These are phyloP conservation scores for Aspergillus incahuasiensis DNA, from an alignment of 495 filamentous ascomycete species.

Conservation along the genomic window DNA sequence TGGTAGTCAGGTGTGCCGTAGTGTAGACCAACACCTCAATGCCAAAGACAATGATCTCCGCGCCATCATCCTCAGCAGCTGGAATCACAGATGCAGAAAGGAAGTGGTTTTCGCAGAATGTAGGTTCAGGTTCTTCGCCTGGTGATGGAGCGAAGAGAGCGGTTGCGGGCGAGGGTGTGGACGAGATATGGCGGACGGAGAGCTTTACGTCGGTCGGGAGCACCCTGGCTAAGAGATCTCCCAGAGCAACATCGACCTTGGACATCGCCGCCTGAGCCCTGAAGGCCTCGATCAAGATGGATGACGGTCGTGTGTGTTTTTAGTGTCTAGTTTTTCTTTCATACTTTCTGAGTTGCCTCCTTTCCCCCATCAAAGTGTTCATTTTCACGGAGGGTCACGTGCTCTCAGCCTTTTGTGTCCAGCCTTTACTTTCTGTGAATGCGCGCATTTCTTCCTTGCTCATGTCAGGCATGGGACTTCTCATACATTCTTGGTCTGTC, in stretches of 20 bases:
- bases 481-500: neutral
- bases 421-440: neutral
- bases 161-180: slow-evolving; percentile 65
- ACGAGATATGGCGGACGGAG: slow-evolving; percentile 81
- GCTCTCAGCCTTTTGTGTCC: neutral
- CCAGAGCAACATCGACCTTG: slow-evolving; percentile 36
- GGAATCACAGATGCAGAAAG: slow-evolving; percentile 57
- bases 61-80: slow-evolving; percentile 19
- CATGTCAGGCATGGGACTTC: neutral
- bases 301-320: neutral
- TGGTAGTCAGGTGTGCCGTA: slow-evolving; percentile 70
- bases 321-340: neutral
- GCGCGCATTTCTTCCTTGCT: neutral
- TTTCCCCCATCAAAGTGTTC: slow-evolving; percentile 7
- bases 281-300: neutral
- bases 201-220: slow-evolving; percentile 68
- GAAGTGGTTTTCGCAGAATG: slow-evolving; percentile 87
- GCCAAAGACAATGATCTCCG: slow-evolving; percentile 59
- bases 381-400: slow-evolving; percentile 16
- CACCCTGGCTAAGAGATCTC: slow-evolving; percentile 55
- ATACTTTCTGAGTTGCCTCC: neutral
- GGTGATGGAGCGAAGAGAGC: slow-evolving; percentile 79
- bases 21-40: slow-evolving; percentile 63
- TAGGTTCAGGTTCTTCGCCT: slow-evolving; percentile 60
- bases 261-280: slow-evolving; percentile 20